phyloP scores from a whole-genome alignment of 2,329 filamentous ascomycete species.

The Remersonia thermophila region DNA sequence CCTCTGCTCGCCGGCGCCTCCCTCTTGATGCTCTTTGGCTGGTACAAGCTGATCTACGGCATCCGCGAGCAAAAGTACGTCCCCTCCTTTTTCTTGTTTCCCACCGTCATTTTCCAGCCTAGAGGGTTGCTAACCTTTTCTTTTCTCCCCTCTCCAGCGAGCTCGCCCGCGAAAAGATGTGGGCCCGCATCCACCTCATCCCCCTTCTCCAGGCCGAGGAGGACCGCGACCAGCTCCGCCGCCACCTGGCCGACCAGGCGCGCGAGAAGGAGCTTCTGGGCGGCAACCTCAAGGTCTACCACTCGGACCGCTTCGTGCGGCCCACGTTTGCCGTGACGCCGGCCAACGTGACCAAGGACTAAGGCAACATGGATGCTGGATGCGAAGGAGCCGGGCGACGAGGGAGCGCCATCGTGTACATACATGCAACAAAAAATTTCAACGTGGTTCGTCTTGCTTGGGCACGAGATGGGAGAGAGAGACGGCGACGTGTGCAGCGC shows the following conservation, averaged over 20 bases:
- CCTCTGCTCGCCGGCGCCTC: slow-evolving; percentile 67
- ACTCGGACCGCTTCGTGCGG: slow-evolving; percentile 74
- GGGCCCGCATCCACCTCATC: slow-evolving; percentile 89
- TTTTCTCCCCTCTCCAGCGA: slow-evolving; percentile 50
- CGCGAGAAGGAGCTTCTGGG: slow-evolving; percentile 86
- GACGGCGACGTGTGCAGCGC: no score
- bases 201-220: slow-evolving; percentile 92
- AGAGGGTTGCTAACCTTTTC: no score
- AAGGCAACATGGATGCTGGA: no score
- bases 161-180: slow-evolving; percentile 93
- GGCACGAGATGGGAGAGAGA: no score
- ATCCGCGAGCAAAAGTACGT: slow-evolving; percentile 85
- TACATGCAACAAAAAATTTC: no score
- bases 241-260: slow-evolving; percentile 74
- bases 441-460: no score
- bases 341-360: slow-evolving; percentile 39
- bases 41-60: slow-evolving; percentile 73
- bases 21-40: slow-evolving; percentile 75
- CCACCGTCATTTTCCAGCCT: background rate
- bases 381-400: no score
- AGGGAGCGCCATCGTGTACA: no score
- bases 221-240: slow-evolving; percentile 84
- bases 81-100: background rate
- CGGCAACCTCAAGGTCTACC: slow-evolving; percentile 71
- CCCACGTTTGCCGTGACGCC: slow-evolving; percentile 69